Evolutionary conservation across 1,139 yeast genomes (phyloP).

Genomic region (Debaryomyces singareniensis): DNA sequence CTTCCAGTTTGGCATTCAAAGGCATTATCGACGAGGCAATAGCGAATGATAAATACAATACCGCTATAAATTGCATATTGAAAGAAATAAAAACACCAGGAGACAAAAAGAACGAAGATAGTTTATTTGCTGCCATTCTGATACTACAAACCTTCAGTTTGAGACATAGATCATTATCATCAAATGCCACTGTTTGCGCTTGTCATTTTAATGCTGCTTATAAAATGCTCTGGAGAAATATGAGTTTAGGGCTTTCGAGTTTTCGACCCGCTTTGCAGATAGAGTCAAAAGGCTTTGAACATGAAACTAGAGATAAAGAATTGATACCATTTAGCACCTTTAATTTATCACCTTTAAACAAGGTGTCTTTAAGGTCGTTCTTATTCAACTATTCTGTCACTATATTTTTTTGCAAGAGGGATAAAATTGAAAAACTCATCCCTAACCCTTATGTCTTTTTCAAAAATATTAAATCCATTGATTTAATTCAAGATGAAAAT

Average conservation of each 20-base stretch:
- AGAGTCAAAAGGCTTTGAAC: background rate
- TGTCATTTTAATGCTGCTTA: conserved; percentile 4
- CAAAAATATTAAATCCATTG: conserved; percentile 1
- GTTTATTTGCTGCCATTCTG: conserved; percentile 6
- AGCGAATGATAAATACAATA: conserved; percentile 3
- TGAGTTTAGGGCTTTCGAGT: no score
- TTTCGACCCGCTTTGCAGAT: background rate
- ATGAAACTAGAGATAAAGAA: background rate
- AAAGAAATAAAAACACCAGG: conserved; percentile 2
- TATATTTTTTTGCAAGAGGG: conserved; percentile 4
- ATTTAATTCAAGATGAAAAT: background rate
- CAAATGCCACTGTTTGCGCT: conserved; percentile 3
- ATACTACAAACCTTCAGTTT: conserved; percentile 4
- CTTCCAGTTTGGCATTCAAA: conserved; percentile 4
- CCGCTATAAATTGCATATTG: conserved; percentile 1
- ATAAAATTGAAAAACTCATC: conserved; percentile 2
- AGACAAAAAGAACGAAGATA: conserved; percentile 3
- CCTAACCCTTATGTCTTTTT: conserved; percentile 5
- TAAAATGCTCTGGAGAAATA: conserved; percentile 3
- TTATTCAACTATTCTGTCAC: conserved; percentile 5
- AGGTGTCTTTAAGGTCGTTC: conserved; percentile 3
- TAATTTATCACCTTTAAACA: conserved; percentile 1
- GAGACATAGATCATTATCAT: conserved; percentile 2
- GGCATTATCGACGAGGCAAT: conserved; percentile 1
- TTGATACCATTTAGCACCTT: background rate